Percentiles rank a stretch among this genome's conserved stretches.
Conservation (phyloP, 306 rosid species). For the Senna siamea region DNA sequence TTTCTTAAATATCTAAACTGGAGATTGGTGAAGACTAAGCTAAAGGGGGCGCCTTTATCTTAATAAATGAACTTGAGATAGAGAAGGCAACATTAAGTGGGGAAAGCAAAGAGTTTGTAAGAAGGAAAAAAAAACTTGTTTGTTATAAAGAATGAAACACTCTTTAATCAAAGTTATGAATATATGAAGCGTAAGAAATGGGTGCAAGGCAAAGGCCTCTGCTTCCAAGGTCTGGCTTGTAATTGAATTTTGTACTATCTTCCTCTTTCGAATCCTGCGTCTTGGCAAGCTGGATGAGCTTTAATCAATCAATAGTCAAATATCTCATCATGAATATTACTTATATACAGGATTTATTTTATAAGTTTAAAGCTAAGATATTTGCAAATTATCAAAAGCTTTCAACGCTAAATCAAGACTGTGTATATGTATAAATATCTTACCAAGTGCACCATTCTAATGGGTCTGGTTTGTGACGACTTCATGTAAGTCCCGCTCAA, state of each 20-base stretch:
- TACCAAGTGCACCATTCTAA: conserved; percentile 44
- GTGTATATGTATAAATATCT: too few relatives aligned
- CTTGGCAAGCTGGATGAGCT: not conserved
- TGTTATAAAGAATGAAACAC: not conserved
- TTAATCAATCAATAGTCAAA: not conserved
- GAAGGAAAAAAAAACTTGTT: too few relatives aligned
- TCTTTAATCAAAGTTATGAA: conserved; percentile 48
- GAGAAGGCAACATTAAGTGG: too few relatives aligned
- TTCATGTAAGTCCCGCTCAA: conserved; percentile 64
- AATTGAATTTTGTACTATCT: conserved; percentile 31
- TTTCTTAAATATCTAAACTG: too few relatives aligned
- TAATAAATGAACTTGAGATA: too few relatives aligned
- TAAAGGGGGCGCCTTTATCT: too few relatives aligned
- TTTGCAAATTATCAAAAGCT: too few relatives aligned
- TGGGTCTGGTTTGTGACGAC: conserved; percentile 46
- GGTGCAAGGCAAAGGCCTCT: conserved; percentile 72
- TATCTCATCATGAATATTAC: not conserved
- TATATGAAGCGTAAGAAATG: conserved; percentile 53
- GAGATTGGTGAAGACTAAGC: not conserved
- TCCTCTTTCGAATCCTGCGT: conserved; percentile 43
- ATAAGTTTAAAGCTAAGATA: too few relatives aligned
- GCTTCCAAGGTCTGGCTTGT: conserved; percentile 53
- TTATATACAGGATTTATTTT: too few relatives aligned
- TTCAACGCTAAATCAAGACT: too few relatives aligned
- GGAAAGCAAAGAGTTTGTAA: too few relatives aligned